Evolutionary conservation across 352 stramenopile genomes (phyloP).

Genomic region (Globisporangium okanoganense): DNA sequence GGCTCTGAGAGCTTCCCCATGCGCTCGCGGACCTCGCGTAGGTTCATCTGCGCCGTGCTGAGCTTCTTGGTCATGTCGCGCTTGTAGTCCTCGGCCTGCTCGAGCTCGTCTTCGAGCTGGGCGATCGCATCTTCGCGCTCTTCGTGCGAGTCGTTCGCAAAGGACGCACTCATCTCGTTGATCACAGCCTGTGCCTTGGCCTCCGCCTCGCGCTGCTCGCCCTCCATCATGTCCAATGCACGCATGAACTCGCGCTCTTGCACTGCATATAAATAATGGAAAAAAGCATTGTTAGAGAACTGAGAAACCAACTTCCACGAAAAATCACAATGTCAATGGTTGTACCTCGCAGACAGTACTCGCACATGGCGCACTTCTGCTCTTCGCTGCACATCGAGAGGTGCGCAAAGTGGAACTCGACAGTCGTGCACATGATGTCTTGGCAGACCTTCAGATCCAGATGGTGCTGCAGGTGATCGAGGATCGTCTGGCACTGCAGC

Average conservation of each 20-base stretch:
- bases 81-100: constrained; percentile 54
- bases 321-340: neutral
- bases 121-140: constrained; percentile 40
- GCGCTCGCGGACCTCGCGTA: constrained; percentile 35
- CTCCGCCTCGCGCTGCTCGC: constrained; percentile 46
- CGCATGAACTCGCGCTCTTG: constrained; percentile 45
- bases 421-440: constrained; percentile 43
- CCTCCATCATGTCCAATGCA: constrained; percentile 42
- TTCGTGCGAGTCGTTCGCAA: constrained; percentile 30
- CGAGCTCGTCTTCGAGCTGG: constrained; percentile 56
- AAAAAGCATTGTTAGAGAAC: neutral
- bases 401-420: constrained; percentile 62
- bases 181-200: constrained; percentile 48
- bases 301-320: neutral
- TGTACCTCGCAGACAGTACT: constrained; percentile 48
- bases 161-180: constrained; percentile 41
- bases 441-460: constrained; percentile 49
- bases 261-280: constrained; percentile 12
- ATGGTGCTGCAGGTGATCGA: constrained; percentile 58
- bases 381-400: constrained; percentile 42
- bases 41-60: constrained; percentile 15
- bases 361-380: constrained; percentile 28
- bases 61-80: constrained; percentile 42
- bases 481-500: constrained; percentile 50
- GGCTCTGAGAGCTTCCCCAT: constrained; percentile 27